A percentile compares a stretch with the other conserved stretches of the same genome.
phyloP scores from a whole-genome alignment of 1,284 basidiomycete genomes.

The Ceratobasidium theobromae region DNA sequence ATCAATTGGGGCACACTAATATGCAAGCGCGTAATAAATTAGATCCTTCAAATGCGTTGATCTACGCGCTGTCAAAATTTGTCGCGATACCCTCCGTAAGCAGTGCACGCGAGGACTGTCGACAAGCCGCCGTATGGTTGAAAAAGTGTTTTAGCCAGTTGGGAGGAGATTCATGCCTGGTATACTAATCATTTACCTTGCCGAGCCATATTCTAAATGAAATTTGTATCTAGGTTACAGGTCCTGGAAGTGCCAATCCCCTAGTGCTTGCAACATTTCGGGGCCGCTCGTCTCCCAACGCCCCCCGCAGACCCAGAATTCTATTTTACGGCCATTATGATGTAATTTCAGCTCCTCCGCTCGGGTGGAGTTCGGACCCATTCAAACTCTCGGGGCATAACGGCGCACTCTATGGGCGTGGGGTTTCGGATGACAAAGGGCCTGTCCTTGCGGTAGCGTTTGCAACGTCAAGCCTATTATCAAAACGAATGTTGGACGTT shows the following conservation, averaged over 20 bases:
- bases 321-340: slow-evolving; percentile 96
- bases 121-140: slow-evolving; percentile 88
- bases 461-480: slow-evolving; percentile 80
- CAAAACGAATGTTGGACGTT: slow-evolving; percentile 70
- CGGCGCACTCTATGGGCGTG: slow-evolving; percentile 92
- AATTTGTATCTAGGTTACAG: neutral
- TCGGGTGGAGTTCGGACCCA: slow-evolving; percentile 83
- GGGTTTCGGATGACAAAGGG: slow-evolving; percentile 90
- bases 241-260: slow-evolving; percentile 63
- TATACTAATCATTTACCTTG: slow-evolving; percentile 45
- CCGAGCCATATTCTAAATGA: neutral
- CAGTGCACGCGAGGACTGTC: slow-evolving; percentile 79
- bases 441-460: slow-evolving; percentile 90
- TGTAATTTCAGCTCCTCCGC: slow-evolving; percentile 74
- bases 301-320: slow-evolving; percentile 57
- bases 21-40: too few species aligned
- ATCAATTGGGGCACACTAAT: too few species aligned
- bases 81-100: slow-evolving; percentile 87
- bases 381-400: slow-evolving; percentile 83
- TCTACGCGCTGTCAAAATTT: slow-evolving; percentile 77
- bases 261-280: slow-evolving; percentile 84
- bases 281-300: slow-evolving; percentile 46
- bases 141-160: slow-evolving; percentile 84
- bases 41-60: slow-evolving; percentile 45
- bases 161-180: slow-evolving; percentile 76